These are phyloP conservation scores for Cercophora scortea DNA, from an alignment of 495 filamentous ascomycete species.

Conservation along the genomic window DNA sequence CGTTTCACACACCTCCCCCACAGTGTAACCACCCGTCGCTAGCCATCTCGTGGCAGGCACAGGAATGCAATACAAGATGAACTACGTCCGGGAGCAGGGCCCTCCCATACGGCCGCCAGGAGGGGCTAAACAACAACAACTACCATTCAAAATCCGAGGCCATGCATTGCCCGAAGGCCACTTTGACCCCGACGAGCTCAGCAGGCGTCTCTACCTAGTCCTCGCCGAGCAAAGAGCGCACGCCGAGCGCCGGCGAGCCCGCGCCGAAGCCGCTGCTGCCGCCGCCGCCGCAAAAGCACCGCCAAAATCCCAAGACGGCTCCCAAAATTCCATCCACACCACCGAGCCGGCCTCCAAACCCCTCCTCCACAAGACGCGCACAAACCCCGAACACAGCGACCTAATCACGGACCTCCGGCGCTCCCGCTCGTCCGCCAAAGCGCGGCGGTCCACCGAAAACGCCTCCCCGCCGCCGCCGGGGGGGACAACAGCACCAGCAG, in stretches of 20 bases:
- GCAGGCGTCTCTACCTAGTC: conserved; percentile 34
- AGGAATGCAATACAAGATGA: conserved; percentile 16
- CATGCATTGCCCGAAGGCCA: conserved; percentile 22
- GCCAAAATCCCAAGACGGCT: background rate
- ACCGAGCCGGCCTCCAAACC: background rate
- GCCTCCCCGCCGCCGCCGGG: background rate
- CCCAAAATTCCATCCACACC: too few relatives aligned
- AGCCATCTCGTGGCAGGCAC: too few relatives aligned
- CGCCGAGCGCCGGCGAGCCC: conserved; percentile 7
- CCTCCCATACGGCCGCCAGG: background rate
- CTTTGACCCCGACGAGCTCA: conserved; percentile 44
- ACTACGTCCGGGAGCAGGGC: conserved; percentile 12
- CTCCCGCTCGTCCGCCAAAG: conserved; percentile 14
- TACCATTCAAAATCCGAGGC: too few relatives aligned
- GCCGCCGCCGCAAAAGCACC: background rate
- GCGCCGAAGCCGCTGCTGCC: background rate
- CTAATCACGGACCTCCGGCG: conserved; percentile 8
- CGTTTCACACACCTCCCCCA: too few relatives aligned
- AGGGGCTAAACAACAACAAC: too few relatives aligned
- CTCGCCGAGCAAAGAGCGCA: conserved; percentile 35
- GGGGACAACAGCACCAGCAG: background rate
- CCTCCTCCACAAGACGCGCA: background rate
- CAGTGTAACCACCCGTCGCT: too few relatives aligned
- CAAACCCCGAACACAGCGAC: background rate
- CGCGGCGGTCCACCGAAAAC: conserved; percentile 1